These are phyloP conservation scores for Aspergillus incahuasiensis DNA, from an alignment of 495 filamentous ascomycete genomes.

Conservation along the genomic window DNA sequence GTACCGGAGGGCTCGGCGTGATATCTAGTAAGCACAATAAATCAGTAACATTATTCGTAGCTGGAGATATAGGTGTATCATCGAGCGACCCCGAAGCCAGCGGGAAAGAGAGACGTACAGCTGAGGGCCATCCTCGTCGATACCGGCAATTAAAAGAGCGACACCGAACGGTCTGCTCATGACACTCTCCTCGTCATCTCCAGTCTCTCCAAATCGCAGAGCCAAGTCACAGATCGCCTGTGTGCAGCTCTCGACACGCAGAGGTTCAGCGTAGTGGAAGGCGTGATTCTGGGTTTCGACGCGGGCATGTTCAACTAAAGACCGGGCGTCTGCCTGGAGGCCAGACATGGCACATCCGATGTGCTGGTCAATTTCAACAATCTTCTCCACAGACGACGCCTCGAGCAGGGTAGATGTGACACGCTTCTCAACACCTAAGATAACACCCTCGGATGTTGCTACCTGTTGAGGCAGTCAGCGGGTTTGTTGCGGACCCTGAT, in stretches of 20 bases:
- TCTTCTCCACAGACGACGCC: conserved; percentile 96
- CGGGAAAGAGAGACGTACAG: conserved; percentile 49
- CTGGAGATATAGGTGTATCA: too few relatives aligned
- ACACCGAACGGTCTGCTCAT: conserved; percentile 98
- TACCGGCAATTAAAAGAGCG: conserved; percentile 91
- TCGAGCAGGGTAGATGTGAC: conserved; percentile 96
- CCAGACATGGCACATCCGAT: conserved; percentile 99
- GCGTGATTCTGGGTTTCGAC: conserved; percentile 95
- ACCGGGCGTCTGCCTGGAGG: conserved; percentile 91
- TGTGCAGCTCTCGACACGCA: conserved; percentile 94
- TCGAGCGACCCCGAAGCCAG: neutral
- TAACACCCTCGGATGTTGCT: conserved; percentile 86
- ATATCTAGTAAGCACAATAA: conserved; percentile 51
- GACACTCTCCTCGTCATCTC: conserved; percentile 96
- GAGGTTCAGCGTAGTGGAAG: conserved; percentile 93
- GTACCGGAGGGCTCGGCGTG: conserved; percentile 97
- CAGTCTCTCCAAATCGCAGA: conserved; percentile 92
- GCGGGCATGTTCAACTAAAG: conserved; percentile 95
- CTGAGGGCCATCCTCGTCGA: conserved; percentile 94
- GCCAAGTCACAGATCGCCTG: conserved; percentile 98
- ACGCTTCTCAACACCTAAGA: conserved; percentile 97
- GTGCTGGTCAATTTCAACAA: conserved; percentile 97
- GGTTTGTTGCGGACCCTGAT: neutral
- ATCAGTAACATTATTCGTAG: neutral
- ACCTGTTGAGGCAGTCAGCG: conserved; percentile 48